Evolutionary conservation across 2,329 filamentous ascomycete genomes (phyloP).

Genomic region (Calonectria pseudoreteaudii): DNA sequence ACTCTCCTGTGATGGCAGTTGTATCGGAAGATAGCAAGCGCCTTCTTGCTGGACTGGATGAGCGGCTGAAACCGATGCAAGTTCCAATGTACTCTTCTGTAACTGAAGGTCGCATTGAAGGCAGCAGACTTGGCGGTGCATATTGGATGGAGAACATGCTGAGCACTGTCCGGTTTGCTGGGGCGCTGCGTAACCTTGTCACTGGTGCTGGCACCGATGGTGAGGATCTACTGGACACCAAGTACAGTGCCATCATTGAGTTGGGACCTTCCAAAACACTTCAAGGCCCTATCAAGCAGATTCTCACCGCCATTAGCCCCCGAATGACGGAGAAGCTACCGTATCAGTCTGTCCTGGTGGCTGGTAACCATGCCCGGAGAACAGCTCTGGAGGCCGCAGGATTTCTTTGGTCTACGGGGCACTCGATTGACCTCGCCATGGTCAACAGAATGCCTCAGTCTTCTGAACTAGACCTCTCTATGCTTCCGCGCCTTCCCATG

Average conservation of each 20-base stretch:
- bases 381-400: not conserved
- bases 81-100: slow-evolving; percentile 52
- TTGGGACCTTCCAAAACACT: not conserved
- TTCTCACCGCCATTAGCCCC: not conserved
- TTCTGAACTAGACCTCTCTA: slow-evolving; percentile 28
- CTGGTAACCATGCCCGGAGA: not conserved
- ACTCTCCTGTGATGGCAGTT: slow-evolving; percentile 61
- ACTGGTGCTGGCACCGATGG: slow-evolving; percentile 32
- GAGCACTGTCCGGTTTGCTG: slow-evolving; percentile 53
- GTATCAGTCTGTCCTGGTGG: not conserved
- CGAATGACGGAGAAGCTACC: not conserved
- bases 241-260: not conserved
- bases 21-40: slow-evolving; percentile 48
- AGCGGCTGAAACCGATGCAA: not conserved
- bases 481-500: slow-evolving; percentile 45
- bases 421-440: not conserved
- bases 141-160: slow-evolving; percentile 57
- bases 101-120: slow-evolving; percentile 35
- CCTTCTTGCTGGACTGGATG: not conserved
- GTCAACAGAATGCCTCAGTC: not conserved
- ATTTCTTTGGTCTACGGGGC: not conserved
- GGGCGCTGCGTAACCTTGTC: slow-evolving; percentile 12
- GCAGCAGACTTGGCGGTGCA: slow-evolving; percentile 23
- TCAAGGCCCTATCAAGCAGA: not conserved
- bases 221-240: not conserved